Evolutionary conservation across 192 early-diverging fungal genomes (phyloP).

Genomic region (Rhizoclosmatium sp.): DNA sequence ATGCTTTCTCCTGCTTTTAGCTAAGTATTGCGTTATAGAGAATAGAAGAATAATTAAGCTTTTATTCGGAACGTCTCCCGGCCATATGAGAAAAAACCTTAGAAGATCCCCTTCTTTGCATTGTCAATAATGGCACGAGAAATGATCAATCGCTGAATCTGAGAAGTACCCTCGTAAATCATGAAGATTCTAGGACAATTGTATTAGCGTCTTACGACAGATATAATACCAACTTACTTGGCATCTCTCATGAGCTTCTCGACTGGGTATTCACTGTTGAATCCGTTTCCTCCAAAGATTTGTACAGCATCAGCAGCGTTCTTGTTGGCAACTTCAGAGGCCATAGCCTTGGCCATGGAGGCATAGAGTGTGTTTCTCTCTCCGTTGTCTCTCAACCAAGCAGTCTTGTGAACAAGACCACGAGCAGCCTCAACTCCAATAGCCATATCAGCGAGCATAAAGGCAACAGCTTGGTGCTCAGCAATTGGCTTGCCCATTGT

Average conservation of each 20-base stretch:
- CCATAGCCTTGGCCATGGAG: conserved; percentile 86
- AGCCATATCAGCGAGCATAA: conserved; percentile 96
- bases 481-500: conserved; percentile 92
- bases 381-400: conserved; percentile 86
- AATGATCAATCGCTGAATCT: conserved; percentile 94
- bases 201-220: background rate
- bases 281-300: conserved; percentile 94
- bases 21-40: too few species aligned
- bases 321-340: conserved; percentile 64
- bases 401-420: conserved; percentile 85
- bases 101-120: conserved; percentile 50
- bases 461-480: conserved; percentile 89
- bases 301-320: conserved; percentile 90
- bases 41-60: too few species aligned
- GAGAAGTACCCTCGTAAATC: conserved; percentile 96
- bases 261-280: conserved; percentile 90
- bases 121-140: conserved; percentile 80
- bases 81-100: background rate
- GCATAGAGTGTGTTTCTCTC: conserved; percentile 93
- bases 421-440: conserved; percentile 91
- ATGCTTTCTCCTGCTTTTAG: too few species aligned
- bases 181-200: conserved; percentile 68
- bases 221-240: conserved; percentile 8
- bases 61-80: background rate
- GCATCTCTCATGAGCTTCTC: conserved; percentile 88